These are phyloP conservation scores for Phyllosticta citrichinensis DNA, from an alignment of 2,329 filamentous ascomycete genomes.

Conservation along the genomic window DNA sequence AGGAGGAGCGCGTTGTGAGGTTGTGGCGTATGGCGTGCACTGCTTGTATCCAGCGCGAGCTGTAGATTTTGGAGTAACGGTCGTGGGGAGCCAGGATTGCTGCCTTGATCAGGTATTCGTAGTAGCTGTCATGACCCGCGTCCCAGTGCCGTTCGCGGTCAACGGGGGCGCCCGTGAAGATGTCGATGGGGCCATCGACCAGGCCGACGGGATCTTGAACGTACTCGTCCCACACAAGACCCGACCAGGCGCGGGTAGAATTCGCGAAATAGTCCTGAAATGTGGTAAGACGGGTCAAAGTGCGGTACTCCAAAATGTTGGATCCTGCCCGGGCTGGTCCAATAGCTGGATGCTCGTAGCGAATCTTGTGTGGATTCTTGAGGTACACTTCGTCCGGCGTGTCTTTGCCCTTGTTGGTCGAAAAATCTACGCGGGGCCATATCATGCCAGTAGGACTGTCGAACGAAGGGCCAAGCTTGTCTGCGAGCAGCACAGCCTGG, in stretches of 20 bases:
- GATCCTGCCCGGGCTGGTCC: slow-evolving; percentile 34
- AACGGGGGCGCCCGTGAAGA: slow-evolving; percentile 31
- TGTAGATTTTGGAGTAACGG: slow-evolving; percentile 24
- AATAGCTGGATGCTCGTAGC: slow-evolving; percentile 27
- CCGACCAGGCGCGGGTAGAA: slow-evolving; percentile 34
- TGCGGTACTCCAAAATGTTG: slow-evolving; percentile 35
- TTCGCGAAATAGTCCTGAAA: slow-evolving; percentile 31
- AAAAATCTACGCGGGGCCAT: slow-evolving; percentile 37
- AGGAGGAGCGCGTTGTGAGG: slow-evolving; percentile 27
- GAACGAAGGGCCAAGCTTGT: slow-evolving; percentile 30
- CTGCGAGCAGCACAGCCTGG: slow-evolving; percentile 28
- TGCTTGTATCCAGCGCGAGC: slow-evolving; percentile 23
- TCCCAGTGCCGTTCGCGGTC: slow-evolving; percentile 34
- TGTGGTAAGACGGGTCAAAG: slow-evolving; percentile 31
- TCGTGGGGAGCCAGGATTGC: slow-evolving; percentile 29
- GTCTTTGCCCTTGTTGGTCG: slow-evolving; percentile 20
- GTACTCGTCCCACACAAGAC: slow-evolving; percentile 36
- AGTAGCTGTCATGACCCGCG: slow-evolving; percentile 35
- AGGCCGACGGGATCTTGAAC: slow-evolving; percentile 30
- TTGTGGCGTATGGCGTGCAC: slow-evolving; percentile 27
- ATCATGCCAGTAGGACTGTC: slow-evolving; percentile 33
- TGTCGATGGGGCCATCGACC: slow-evolving; percentile 33
- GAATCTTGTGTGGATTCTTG: slow-evolving; percentile 21
- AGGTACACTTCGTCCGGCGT: slow-evolving; percentile 21
- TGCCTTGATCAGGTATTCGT: slow-evolving; percentile 34